These are phyloP conservation scores for Musa schizocarpa DNA, from an alignment of 176 grass and related monocot genomes.

Conservation along the genomic window DNA sequence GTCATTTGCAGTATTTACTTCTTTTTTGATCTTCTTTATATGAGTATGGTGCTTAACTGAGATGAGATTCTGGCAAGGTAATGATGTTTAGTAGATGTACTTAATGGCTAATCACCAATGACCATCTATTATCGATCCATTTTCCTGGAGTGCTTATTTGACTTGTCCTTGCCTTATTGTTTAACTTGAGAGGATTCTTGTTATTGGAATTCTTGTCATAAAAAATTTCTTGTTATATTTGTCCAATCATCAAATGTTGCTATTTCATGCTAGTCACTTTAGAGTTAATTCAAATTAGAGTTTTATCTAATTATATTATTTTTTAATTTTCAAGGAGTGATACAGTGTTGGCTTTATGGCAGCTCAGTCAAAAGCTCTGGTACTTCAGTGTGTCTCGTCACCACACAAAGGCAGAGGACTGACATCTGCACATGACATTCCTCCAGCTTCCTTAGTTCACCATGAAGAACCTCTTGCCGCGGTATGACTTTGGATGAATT, in stretches of 20 bases:
- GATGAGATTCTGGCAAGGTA: neutral
- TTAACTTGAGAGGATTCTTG: neutral
- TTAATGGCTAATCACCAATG: neutral
- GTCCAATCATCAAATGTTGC: neutral
- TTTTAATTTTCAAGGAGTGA: slow-evolving; percentile 16
- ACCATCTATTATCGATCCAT: neutral
- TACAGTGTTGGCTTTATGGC: slow-evolving; percentile 28
- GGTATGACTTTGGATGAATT: slow-evolving; percentile 34
- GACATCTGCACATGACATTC: slow-evolving; percentile 48
- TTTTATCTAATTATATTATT: slow-evolving; percentile 3
- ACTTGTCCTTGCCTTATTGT: neutral
- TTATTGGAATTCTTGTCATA: neutral
- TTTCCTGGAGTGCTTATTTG: neutral
- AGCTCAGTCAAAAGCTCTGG: slow-evolving; percentile 30
- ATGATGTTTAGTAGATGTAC: neutral
- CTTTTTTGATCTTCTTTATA: neutral
- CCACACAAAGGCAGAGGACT: slow-evolving; percentile 75
- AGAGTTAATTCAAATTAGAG: neutral
- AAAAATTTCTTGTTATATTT: neutral
- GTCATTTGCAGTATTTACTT: neutral
- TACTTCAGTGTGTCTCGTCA: slow-evolving; percentile 50
- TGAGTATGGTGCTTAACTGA: neutral
- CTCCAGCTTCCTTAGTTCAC: slow-evolving; percentile 66
- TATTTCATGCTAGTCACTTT: neutral
- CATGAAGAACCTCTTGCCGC: slow-evolving; percentile 69